Evolutionary conservation across 129 eudicot genomes (phyloP), one percentile per base, ranked within the genome.

Genomic region (Flaveria bidentis): DNA sequence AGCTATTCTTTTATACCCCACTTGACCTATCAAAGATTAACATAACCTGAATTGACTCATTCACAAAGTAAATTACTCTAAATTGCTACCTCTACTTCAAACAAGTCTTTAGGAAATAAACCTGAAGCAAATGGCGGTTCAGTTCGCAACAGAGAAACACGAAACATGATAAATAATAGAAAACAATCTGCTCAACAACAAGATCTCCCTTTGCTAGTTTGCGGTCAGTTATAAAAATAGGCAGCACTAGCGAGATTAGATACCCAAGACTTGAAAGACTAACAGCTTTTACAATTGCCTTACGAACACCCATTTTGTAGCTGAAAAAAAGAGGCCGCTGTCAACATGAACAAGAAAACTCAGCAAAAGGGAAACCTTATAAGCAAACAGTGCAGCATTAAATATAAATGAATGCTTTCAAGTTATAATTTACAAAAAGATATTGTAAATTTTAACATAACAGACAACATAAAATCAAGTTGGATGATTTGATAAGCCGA

Each of bases 291-390:
- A 76, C 69, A 46, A 83, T 50, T 74, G 92, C 88, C 57, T 80
- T 80, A 49, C 83, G 97, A 36, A 95, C 41, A 26, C 95, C 94
- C 89, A 89, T 95, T 86, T 95, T 95, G 86, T 82, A 91, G 87
- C 97, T 91, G 87, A 91, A 95, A 86, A 87, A 95, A 52, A 89
- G 84, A 63, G 97, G 97, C 26, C 97, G 87, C 97, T 91, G 96
- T 83, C 79, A 73, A 73, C 22, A 87, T 39, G 52, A 74, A 76
- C 70, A 80, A 20, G 22, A 65, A 26, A 55, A 71, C 66, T 73
- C 62, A 80, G 51, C 22, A 20, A 20, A 20, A 20, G 22, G 22
- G 22, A 20, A 20, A 20, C 22, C 22, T 20, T 20, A 20, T 20
- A 20, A 20, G 22, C 22, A 20, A 20, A 20, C 0, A 20, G 22